A percentile compares a stretch with the other conserved stretches of the same genome.
phyloP scores from a whole-genome alignment of 2,329 filamentous ascomycete genomes.

The Aspergillus nomiae region DNA sequence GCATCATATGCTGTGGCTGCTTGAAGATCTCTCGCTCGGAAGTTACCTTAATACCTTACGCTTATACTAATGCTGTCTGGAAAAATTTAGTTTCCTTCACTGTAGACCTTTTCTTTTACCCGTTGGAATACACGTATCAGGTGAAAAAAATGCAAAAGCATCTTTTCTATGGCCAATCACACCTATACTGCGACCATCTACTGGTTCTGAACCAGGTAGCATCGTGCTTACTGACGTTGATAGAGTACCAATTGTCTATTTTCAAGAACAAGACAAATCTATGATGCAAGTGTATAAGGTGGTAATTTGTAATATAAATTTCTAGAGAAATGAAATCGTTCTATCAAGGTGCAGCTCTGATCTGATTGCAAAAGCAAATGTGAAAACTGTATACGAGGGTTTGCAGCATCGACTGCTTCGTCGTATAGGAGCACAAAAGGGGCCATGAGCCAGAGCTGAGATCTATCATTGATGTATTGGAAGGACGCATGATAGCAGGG shows the following conservation, averaged over 20 bases:
- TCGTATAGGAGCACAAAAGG: slow-evolving; percentile 8
- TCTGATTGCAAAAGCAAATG: slow-evolving; percentile 1
- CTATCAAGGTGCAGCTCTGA: slow-evolving; percentile 9
- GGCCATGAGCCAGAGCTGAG: slow-evolving; percentile 11
- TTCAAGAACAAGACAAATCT: not conserved
- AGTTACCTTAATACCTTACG: not conserved
- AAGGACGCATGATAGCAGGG: slow-evolving; percentile 2
- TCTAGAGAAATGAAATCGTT: slow-evolving; percentile 12
- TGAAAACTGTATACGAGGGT: slow-evolving; percentile 2
- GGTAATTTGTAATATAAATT: not conserved
- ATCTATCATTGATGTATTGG: slow-evolving; percentile 12
- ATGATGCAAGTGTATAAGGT: not conserved
- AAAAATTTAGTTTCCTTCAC: not conserved
- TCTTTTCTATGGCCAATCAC: not conserved
- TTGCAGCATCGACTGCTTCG: slow-evolving; percentile 5
- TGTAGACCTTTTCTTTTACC: not conserved
- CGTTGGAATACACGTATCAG: not conserved
- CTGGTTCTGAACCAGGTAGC: not conserved
- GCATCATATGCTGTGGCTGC: not conserved
- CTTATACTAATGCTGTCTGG: not conserved
- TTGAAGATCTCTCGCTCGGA: not conserved
- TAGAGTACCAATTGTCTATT: not conserved
- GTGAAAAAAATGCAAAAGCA: not conserved
- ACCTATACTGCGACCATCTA: not conserved
- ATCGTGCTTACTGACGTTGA: too few species aligned